phyloP scores from a whole-genome alignment of 73 alveolate species.

The Paramecium sonneborni region DNA sequence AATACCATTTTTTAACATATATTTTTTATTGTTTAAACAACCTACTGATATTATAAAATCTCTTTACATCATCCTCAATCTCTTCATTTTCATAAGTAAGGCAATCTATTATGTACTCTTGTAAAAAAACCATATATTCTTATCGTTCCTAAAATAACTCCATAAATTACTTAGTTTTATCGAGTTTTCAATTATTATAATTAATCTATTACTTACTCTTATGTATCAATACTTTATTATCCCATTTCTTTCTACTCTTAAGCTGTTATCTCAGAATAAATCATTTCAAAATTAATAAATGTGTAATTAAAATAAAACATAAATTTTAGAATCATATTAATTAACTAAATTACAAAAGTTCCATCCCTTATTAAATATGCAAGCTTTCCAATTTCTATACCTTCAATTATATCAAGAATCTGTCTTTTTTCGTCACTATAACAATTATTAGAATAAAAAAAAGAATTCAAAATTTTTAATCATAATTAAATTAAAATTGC shows the following conservation, averaged over 20 bases:
- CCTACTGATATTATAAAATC: background rate
- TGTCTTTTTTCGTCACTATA: background rate
- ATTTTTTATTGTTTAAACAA: background rate
- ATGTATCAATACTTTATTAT: background rate
- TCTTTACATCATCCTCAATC: background rate
- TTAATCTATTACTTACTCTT: background rate
- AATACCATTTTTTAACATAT: background rate
- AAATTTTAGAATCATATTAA: background rate
- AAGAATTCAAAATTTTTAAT: background rate
- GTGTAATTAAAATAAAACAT: background rate
- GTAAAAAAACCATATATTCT: background rate
- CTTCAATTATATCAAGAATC: background rate
- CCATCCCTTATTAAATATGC: background rate
- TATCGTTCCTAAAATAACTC: slow-evolving; percentile 21
- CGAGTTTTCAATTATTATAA: background rate
- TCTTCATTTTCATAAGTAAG: background rate
- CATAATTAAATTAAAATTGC: background rate
- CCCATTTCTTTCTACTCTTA: background rate
- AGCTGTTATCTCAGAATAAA: background rate
- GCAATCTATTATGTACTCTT: background rate
- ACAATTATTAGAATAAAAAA: background rate
- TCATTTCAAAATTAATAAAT: slow-evolving; percentile 33
- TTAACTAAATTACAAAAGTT: background rate
- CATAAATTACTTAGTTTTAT: background rate
- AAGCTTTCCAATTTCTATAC: background rate